These are phyloP conservation scores for Trichoderma sp. DNA, from an alignment of 2,329 filamentous ascomycete genomes.

Conservation along the genomic window DNA sequence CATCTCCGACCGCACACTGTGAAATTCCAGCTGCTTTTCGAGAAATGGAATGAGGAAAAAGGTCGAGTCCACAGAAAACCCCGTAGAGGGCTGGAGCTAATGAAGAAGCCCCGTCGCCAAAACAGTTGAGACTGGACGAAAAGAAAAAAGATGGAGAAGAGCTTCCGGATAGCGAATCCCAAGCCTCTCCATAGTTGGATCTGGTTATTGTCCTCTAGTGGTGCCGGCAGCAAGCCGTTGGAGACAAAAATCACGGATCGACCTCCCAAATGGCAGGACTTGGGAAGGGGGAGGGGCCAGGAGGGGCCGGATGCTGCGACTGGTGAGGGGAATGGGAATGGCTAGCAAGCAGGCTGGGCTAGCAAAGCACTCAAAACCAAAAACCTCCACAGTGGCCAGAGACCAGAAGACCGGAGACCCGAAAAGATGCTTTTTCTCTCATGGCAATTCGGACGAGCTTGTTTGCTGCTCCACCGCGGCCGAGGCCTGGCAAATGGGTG, in stretches of 20 bases:
- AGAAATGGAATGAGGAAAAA: neutral
- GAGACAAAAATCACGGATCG: conserved; percentile 17
- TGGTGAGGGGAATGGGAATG: conserved; percentile 14
- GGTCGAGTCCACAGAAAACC: neutral
- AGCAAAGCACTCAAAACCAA: conserved; percentile 6
- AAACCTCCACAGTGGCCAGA: neutral
- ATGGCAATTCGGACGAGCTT: neutral
- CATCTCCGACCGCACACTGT: neutral
- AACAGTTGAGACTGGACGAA: neutral
- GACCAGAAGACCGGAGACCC: neutral
- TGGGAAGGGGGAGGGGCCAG: conserved; percentile 19
- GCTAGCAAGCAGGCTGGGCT: neutral
- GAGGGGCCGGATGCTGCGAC: conserved; percentile 18
- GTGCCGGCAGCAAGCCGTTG: conserved; percentile 14
- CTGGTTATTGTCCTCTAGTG: conserved; percentile 11
- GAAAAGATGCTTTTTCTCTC: neutral
- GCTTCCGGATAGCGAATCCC: conserved; percentile 17
- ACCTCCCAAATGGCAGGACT: conserved; percentile 9
- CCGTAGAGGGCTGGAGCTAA: conserved; percentile 19
- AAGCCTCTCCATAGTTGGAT: conserved; percentile 15
- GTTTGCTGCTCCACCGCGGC: conserved; percentile 1
- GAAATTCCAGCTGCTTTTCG: neutral
- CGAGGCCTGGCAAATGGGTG: neutral
- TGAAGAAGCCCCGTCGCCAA: conserved; percentile 11
- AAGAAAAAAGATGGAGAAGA: conserved; percentile 11